Percentiles rank a stretch among this genome's conserved stretches.
Conservation (phyloP, 139 green algal species). For the Penium margaritaceum region DNA sequence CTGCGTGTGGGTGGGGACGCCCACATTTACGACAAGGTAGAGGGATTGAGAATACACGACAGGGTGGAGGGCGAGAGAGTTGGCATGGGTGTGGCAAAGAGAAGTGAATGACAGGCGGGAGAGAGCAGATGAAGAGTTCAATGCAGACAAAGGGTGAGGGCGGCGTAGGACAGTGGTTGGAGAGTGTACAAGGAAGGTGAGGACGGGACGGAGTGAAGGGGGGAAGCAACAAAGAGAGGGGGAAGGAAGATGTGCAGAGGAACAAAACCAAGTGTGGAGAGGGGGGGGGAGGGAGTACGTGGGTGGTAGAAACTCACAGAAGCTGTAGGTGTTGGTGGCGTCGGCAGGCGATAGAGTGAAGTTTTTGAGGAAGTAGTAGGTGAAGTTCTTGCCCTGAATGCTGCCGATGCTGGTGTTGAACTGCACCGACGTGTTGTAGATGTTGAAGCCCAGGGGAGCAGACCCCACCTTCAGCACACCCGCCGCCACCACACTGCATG, state of each 20-base stretch:
- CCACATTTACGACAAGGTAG: no score
- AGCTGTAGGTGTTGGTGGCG: slow-evolving; percentile 9
- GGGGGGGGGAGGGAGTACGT: background rate
- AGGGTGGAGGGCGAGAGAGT: no score
- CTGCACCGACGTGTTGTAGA: background rate
- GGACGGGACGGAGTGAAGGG: background rate
- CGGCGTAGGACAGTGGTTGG: background rate
- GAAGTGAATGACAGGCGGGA: no score
- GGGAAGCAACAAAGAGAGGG: background rate
- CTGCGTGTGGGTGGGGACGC: no score
- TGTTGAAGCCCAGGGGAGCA: slow-evolving; percentile 20
- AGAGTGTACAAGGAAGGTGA: background rate
- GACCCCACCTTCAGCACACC: background rate
- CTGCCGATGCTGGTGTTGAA: slow-evolving; percentile 1
- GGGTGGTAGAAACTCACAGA: background rate
- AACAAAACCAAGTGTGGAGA: background rate
- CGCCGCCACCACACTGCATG: no score
- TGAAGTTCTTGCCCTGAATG: slow-evolving; percentile 11
- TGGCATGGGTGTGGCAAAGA: no score
- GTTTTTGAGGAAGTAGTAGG: slow-evolving; percentile 26
- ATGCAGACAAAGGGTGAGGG: background rate
- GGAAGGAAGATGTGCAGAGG: background rate
- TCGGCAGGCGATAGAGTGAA: slow-evolving; percentile 15
- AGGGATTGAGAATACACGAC: no score
- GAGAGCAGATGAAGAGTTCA: no score